Conservation (phyloP, 73 alveolate genomes). For the Durusdinium trenchii region DNA sequence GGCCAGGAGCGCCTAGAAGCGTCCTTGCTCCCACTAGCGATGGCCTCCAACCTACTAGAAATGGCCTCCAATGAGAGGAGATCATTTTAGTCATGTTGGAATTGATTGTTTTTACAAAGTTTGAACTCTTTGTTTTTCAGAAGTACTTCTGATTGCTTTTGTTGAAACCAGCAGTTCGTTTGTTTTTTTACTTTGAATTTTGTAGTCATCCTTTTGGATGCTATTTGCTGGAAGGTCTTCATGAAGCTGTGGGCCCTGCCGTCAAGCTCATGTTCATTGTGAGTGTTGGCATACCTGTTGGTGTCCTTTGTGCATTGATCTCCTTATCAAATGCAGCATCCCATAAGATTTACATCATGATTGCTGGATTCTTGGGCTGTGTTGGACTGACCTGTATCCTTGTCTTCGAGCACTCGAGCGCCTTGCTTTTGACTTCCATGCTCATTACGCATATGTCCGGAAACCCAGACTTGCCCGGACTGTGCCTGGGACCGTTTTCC, state of each 20-base stretch:
- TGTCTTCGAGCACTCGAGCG: neutral
- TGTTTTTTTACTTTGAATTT: no score
- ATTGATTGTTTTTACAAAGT: no score
- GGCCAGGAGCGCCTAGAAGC: no score
- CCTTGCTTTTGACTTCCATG: constrained; percentile 24
- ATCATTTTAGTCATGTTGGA: no score
- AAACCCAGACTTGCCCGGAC: neutral
- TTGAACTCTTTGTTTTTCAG: no score
- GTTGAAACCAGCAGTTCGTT: no score
- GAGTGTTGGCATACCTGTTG: constrained; percentile 62
- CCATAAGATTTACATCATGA: constrained; percentile 12
- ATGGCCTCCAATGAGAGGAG: no score
- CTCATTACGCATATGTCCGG: constrained; percentile 77
- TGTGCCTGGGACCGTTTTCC: neutral
- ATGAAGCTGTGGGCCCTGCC: constrained; percentile 41
- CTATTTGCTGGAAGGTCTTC: no score
- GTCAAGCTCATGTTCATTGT: constrained; percentile 51
- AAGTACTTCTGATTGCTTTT: no score
- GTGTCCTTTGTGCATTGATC: constrained; percentile 44
- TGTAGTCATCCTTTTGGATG: no score
- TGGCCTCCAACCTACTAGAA: no score
- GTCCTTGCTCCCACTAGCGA: no score
- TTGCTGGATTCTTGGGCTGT: constrained; percentile 40
- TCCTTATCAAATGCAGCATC: constrained; percentile 67
- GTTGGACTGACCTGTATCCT: constrained; percentile 6